These are phyloP conservation scores for Rubroboletus satanas DNA, from an alignment of 768 basidiomycete genomes.

Conservation along the genomic window DNA sequence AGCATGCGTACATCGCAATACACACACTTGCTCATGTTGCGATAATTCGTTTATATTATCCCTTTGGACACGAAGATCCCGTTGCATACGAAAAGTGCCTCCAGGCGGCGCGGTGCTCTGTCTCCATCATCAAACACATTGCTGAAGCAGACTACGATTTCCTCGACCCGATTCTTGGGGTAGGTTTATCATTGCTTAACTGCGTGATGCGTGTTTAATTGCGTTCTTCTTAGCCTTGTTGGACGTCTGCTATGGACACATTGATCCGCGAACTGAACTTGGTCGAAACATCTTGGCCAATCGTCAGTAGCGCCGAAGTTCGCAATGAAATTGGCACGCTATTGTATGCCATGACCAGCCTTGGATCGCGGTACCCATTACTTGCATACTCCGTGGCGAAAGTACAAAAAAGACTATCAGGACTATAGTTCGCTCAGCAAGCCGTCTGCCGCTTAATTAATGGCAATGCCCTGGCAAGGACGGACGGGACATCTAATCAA, in stretches of 20 bases:
- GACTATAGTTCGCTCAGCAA: constrained; percentile 20
- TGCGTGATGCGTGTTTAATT: constrained; percentile 7
- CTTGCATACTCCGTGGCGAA: constrained; percentile 35
- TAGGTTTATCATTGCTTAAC: constrained; percentile 34
- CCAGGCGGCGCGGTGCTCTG: constrained; percentile 56
- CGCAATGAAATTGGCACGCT: constrained; percentile 59
- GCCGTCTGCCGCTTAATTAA: constrained; percentile 1
- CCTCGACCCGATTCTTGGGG: constrained; percentile 76
- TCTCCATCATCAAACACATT: constrained; percentile 59
- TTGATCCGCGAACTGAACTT: constrained; percentile 63
- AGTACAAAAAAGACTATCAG: constrained; percentile 31
- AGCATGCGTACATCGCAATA: constrained; percentile 52
- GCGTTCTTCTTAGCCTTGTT: constrained; percentile 51
- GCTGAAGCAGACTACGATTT: constrained; percentile 62
- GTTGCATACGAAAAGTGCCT: constrained; percentile 64
- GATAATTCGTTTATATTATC: constrained; percentile 60
- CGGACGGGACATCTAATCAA: neutral
- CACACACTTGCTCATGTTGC: constrained; percentile 68
- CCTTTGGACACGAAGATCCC: constrained; percentile 56
- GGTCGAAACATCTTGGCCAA: constrained; percentile 61
- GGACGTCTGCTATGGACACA: constrained; percentile 66
- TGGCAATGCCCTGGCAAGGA: neutral
- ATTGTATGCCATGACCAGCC: constrained; percentile 60
- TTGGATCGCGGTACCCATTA: constrained; percentile 59
- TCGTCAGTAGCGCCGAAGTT: constrained; percentile 52